A percentile compares a stretch with the other conserved stretches of the same genome.
phyloP scores from a whole-genome alignment of 768 basidiomycete species.

The Hypsizygus marmoreus region DNA sequence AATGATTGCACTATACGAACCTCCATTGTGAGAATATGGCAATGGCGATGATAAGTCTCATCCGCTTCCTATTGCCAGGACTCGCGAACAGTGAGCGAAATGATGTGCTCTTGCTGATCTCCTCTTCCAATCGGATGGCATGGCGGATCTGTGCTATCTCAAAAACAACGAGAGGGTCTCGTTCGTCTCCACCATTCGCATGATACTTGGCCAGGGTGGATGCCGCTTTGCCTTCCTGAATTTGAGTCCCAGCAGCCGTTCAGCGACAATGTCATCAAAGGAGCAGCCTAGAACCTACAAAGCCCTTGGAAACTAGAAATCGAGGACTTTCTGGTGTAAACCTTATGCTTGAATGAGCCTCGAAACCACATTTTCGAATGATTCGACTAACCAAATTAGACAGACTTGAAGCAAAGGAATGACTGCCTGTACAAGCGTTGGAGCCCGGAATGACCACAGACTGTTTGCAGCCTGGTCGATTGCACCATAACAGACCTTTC shows the following conservation, averaged over 20 bases:
- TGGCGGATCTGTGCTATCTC: slow-evolving; percentile 71
- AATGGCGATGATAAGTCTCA: slow-evolving; percentile 67
- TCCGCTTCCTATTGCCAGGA: slow-evolving; percentile 66
- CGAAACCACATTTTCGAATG: background rate
- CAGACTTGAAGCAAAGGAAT: slow-evolving; percentile 57
- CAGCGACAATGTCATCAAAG: background rate
- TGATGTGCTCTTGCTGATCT: slow-evolving; percentile 47
- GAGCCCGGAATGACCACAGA: slow-evolving; percentile 66
- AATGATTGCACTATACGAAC: slow-evolving; percentile 27
- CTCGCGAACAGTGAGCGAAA: slow-evolving; percentile 59
- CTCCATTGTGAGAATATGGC: slow-evolving; percentile 79
- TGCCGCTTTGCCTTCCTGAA: slow-evolving; percentile 56
- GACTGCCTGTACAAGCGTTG: slow-evolving; percentile 61
- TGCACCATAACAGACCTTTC: slow-evolving; percentile 45
- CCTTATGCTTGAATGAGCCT: slow-evolving; percentile 35
- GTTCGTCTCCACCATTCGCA: slow-evolving; percentile 58
- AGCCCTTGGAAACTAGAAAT: slow-evolving; percentile 63
- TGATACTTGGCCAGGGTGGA: slow-evolving; percentile 71
- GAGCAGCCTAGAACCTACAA: no score
- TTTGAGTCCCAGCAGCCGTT: background rate
- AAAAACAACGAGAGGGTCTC: slow-evolving; percentile 59
- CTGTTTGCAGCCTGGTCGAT: slow-evolving; percentile 38
- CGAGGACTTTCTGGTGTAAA: slow-evolving; percentile 71
- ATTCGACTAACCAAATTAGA: slow-evolving; percentile 47
- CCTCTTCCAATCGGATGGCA: slow-evolving; percentile 64